Base-by-base conservation (phyloP, 208 protist species). In the Cochliopodium minus region DNA sequence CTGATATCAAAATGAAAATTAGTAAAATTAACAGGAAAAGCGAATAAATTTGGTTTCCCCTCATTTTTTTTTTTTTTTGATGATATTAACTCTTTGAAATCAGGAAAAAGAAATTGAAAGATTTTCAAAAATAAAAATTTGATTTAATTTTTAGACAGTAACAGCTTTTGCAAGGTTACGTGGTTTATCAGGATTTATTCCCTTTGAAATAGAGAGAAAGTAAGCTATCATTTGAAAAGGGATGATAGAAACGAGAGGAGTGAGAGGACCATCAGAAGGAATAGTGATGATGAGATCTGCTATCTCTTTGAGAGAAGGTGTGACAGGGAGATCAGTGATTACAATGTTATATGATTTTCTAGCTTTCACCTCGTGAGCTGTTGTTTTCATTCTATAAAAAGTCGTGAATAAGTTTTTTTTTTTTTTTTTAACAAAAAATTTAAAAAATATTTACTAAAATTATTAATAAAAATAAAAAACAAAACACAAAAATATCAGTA, bases 141-240 rank as follows among this genome's bases (percentile, higher is more conserved):
- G 10, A 39, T 39, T 7, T 39, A 39, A 28, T 52, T 55, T 55
- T 42, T 0, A 43, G 28, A 92, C 85, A 22, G 90, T 96, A 0
- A 97, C 92, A 57, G 85, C 86, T 74, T 97, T 97, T 1, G 92
- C 92, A 10, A 97, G 64, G 70, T 95, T 93, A 26, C 88, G 70
- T 34, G 88, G 90, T 57, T 73, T 84, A 68, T 94, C 88, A 0
- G 91, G 82, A 62, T 96, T 86, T 65, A 83, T 77, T 20, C 87
- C 87, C 17, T 75, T 74, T 10, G 70, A 11, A 32, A 91, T 39
- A 23, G 91, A 85, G 22, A 97, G 64, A 62, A 94, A 76, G 71
- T 96, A 96, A 0, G 92, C 67, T 11, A 97, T 66, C 32, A 97
- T 70, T 76, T 97, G 92, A 22, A 96, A 66, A 9, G 91, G 93